A percentile compares a stretch with the other conserved stretches of the same genome.
These are phyloP conservation scores for Suhomyces kilbournensis DNA, from an alignment of 805 yeast genomes.

Conservation along the genomic window DNA sequence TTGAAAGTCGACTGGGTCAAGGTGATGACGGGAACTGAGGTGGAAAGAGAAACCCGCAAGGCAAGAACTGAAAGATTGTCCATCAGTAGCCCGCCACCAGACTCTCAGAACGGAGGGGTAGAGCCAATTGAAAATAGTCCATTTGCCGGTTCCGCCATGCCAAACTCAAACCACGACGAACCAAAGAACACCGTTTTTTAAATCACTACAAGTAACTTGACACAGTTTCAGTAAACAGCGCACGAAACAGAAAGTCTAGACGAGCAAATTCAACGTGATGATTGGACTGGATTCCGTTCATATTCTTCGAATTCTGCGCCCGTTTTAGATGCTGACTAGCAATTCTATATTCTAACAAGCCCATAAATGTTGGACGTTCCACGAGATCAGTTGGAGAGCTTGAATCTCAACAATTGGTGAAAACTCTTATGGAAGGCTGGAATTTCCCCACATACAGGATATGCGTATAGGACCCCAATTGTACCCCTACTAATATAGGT, in stretches of 20 bases:
- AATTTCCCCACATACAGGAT: neutral
- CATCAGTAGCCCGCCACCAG: constrained; percentile 9
- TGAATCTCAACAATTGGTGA: neutral
- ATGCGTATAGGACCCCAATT: neutral
- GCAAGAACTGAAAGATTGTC: constrained; percentile 28
- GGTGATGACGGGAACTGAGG: constrained; percentile 58
- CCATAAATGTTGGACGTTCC: neutral
- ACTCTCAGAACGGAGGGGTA: constrained; percentile 10
- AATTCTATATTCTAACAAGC: neutral
- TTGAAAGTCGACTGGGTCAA: constrained; percentile 71
- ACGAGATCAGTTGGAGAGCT: no score
- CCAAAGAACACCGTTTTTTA: constrained; percentile 35
- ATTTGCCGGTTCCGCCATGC: constrained; percentile 27
- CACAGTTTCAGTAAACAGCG: neutral
- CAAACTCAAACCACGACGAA: constrained; percentile 24
- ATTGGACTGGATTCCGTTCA: no score
- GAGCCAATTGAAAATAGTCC: constrained; percentile 7
- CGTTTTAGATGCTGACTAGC: neutral
- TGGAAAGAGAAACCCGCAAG: constrained; percentile 37
- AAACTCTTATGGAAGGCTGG: neutral
- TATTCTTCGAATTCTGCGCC: neutral
- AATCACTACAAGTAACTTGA: neutral
- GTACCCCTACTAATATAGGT: neutral
- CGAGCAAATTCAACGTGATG: no score
- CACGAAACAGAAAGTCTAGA: no score